Evolutionary conservation across 108 stramenopile genomes (phyloP).

Genomic region (Pseudonitzschia multiseries): DNA sequence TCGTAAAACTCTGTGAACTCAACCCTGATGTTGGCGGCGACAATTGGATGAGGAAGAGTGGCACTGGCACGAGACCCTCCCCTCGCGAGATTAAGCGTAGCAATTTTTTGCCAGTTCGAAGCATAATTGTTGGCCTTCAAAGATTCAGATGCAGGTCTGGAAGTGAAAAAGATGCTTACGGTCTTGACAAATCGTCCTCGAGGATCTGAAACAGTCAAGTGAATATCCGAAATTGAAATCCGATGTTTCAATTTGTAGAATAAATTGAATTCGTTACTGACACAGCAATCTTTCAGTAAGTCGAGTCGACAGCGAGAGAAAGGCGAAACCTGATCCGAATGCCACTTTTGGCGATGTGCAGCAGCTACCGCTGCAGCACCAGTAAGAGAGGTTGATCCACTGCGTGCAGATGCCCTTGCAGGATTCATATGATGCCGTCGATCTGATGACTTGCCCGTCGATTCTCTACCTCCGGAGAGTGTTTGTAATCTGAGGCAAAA

Average conservation of each 20-base stretch:
- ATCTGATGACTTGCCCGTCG: conserved; percentile 6
- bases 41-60: conserved; percentile 51
- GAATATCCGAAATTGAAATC: conserved; percentile 63
- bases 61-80: conserved; percentile 55
- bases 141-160: conserved; percentile 50
- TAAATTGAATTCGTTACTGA: conserved; percentile 64
- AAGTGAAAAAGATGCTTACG: conserved; percentile 61
- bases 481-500: conserved; percentile 44
- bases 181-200: conserved; percentile 77
- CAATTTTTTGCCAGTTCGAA: conserved; percentile 72
- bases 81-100: conserved; percentile 53
- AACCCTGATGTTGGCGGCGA: conserved; percentile 79
- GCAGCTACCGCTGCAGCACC: background rate
- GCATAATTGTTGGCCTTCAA: conserved; percentile 57
- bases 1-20: conserved; percentile 85
- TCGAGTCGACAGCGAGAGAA: conserved; percentile 61
- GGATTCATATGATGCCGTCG: background rate
- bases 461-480: conserved; percentile 7
- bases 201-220: conserved; percentile 65
- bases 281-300: conserved; percentile 34
- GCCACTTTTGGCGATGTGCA: conserved; percentile 24
- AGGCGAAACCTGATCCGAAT: conserved; percentile 57
- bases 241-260: conserved; percentile 66
- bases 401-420: background rate
- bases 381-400: background rate